Evolutionary conservation across 768 basidiomycete species (phyloP).

Genomic region (Suillus bovinus): DNA sequence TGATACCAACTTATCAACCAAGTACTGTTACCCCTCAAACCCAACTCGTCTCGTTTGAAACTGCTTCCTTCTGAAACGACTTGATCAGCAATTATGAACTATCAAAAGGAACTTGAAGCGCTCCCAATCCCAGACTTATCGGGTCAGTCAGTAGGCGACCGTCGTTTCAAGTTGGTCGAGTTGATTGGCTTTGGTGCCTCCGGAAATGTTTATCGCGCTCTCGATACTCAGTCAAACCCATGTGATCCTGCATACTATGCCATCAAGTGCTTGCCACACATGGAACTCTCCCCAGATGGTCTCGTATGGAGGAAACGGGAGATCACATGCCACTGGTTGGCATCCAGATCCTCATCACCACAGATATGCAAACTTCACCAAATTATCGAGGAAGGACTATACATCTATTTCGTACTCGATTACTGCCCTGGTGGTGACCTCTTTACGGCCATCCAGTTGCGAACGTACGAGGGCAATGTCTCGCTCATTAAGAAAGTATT

Average conservation of each 20-base stretch:
- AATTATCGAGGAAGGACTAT: constrained; percentile 57
- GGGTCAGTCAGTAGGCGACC: constrained; percentile 52
- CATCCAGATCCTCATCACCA: constrained; percentile 46
- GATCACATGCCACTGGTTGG: constrained; percentile 52
- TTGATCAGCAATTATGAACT: neutral
- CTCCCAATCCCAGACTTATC: constrained; percentile 47
- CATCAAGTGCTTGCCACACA: constrained; percentile 72
- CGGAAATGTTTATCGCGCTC: constrained; percentile 74
- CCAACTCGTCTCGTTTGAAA: neutral
- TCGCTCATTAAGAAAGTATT: constrained; percentile 65
- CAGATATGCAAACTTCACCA: constrained; percentile 71
- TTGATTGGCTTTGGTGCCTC: constrained; percentile 74
- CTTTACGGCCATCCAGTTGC: constrained; percentile 61
- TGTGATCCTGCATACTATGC: constrained; percentile 52
- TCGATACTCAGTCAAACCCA: constrained; percentile 45
- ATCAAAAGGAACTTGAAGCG: neutral
- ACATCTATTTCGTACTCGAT: constrained; percentile 68
- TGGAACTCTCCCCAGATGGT: constrained; percentile 52
- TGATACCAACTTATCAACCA: neutral
- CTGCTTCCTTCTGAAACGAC: neutral
- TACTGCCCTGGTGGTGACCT: constrained; percentile 64
- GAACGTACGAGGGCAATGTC: constrained; percentile 56
- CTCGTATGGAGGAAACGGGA: constrained; percentile 68
- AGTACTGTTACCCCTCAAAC: neutral
- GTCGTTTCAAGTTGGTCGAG: constrained; percentile 59